Evolutionary conservation across 1,284 basidiomycete genomes (phyloP).

Genomic region (Malassezia psittaci): DNA sequence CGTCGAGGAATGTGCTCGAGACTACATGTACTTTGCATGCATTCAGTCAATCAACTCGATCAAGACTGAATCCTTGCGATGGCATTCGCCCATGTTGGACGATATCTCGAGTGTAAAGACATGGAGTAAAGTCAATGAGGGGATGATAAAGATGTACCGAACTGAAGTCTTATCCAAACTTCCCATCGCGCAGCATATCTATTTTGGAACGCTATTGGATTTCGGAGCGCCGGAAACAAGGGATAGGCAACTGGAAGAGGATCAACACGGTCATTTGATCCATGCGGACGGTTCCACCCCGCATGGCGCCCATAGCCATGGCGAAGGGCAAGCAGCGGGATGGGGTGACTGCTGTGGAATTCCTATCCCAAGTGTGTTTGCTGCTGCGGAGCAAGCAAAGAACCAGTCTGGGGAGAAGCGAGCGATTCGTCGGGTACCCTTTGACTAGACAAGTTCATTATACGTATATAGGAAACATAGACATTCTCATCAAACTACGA

Average conservation of each 20-base stretch:
- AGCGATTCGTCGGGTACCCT: conserved; percentile 10
- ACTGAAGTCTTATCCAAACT: conserved; percentile 91
- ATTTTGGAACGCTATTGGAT: conserved; percentile 74
- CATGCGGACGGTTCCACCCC: conserved; percentile 35
- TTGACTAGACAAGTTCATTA: conserved; percentile 8
- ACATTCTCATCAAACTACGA: neutral
- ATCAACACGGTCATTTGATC: conserved; percentile 55
- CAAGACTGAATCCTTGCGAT: conserved; percentile 85
- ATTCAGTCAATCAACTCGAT: conserved; percentile 87
- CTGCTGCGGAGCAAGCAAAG: conserved; percentile 45
- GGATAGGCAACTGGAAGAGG: conserved; percentile 49
- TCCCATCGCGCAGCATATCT: conserved; percentile 90
- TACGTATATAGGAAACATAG: neutral
- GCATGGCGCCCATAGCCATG: conserved; percentile 31
- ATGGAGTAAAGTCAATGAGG: conserved; percentile 93
- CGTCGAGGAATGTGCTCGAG: conserved; percentile 78
- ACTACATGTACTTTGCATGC: conserved; percentile 96
- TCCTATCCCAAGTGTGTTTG: conserved; percentile 49
- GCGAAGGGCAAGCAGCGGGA: conserved; percentile 51
- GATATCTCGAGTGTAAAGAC: conserved; percentile 94
- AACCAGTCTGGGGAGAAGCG: neutral
- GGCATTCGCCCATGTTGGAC: conserved; percentile 98
- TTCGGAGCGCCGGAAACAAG: conserved; percentile 54
- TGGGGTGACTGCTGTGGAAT: conserved; percentile 71
- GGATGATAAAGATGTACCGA: conserved; percentile 96